phyloP scores from a whole-genome alignment of 208 protist species.

The Crithidia brevicula region DNA sequence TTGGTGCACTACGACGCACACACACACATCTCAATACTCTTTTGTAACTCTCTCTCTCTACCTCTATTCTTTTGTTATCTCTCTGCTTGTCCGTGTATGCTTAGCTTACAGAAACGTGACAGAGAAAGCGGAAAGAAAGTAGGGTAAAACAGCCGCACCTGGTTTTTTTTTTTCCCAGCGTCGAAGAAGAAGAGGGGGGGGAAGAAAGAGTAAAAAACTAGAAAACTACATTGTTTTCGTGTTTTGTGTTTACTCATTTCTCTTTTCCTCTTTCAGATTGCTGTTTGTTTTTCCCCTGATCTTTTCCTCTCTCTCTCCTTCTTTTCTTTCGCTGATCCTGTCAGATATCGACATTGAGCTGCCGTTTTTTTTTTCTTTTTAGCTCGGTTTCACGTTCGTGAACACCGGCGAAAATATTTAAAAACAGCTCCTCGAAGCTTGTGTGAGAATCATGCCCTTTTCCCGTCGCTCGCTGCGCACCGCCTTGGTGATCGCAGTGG shows the following conservation, averaged over 20 bases:
- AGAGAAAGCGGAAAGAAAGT: background rate
- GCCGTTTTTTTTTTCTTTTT: background rate
- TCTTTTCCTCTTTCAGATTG: background rate
- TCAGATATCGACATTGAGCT: background rate
- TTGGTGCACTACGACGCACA: background rate
- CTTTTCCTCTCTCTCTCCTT: background rate
- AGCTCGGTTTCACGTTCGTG: background rate
- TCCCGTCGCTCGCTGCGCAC: background rate
- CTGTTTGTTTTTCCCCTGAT: too few species aligned
- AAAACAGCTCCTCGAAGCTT: background rate
- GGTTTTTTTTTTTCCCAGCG: background rate
- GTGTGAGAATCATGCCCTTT: background rate
- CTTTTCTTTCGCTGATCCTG: background rate
- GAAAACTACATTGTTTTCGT: too few species aligned
- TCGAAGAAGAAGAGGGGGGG: background rate
- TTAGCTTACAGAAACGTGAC: conserved; percentile 3
- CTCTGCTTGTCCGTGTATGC: too few species aligned
- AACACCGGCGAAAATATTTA: too few species aligned
- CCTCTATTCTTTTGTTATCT: background rate
- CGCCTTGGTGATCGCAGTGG: background rate
- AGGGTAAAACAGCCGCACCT: background rate
- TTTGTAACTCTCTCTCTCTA: background rate
- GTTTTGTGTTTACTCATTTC: too few species aligned
- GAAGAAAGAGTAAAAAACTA: background rate
- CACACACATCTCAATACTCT: background rate